phyloP scores from a whole-genome alignment of 2,329 filamentous ascomycete species.

The Ceratocystis destructans region DNA sequence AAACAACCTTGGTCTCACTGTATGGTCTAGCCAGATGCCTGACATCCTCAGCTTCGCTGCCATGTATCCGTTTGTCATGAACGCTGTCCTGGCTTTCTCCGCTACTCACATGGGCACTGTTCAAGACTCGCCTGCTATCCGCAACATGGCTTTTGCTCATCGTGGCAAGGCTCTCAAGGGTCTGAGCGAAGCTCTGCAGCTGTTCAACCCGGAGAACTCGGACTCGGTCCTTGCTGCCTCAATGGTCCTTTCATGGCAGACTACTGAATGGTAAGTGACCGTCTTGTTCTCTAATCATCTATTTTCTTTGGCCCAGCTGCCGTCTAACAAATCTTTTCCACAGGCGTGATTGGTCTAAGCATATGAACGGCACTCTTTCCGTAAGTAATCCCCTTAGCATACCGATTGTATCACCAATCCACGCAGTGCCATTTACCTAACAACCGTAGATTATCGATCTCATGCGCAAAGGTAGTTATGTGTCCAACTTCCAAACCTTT shows the following conservation, averaged over 20 bases:
- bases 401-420: neutral
- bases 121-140: constrained; percentile 70
- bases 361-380: constrained; percentile 82
- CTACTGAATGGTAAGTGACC: constrained; percentile 70
- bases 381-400: constrained; percentile 37
- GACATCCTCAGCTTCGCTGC: constrained; percentile 74
- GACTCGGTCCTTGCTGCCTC: constrained; percentile 88
- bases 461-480: constrained; percentile 65
- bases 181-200: constrained; percentile 71
- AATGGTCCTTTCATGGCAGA: constrained; percentile 87
- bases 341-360: constrained; percentile 83
- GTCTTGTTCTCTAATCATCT: neutral
- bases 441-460: constrained; percentile 50
- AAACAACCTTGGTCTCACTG: constrained; percentile 68
- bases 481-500: constrained; percentile 73
- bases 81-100: constrained; percentile 82
- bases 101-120: constrained; percentile 86
- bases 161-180: constrained; percentile 75
- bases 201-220: constrained; percentile 73
- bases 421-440: constrained; percentile 19
- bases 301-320: neutral
- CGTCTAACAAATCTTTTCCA: constrained; percentile 25
- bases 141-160: constrained; percentile 81
- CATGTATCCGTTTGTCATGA: constrained; percentile 80
- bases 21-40: constrained; percentile 78